Base-by-base conservation (phyloP, 1,284 basidiomycete species). In the Pulchroboletus neoregius region DNA sequence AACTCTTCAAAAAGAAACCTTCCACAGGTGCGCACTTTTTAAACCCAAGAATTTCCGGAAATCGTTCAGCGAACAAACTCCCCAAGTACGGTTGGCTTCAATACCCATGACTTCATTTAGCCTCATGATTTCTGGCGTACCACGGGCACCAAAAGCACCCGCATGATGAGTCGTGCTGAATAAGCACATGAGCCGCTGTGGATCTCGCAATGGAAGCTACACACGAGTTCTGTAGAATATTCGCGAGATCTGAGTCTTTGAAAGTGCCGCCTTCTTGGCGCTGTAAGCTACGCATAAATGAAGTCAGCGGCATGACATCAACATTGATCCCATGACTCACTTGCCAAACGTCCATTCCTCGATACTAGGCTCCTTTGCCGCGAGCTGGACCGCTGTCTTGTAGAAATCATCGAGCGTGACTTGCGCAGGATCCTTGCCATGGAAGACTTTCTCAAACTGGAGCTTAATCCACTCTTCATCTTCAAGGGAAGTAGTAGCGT, bases 51-150 rank as follows among this genome's bases (percentile, higher is more conserved):
- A 91, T 76, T 78, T 79, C 48, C 90, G 75, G 70, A 93, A 93
- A 57, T 94, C 91, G 58, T 94, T 94, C 54, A 94, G 64, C 4
- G 86, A 84, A 61, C 89, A 92, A 28, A 84, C 79, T 37, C 87
- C 87, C 90, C 90, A 93, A n/a, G 65, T 59, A 22, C 90, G 75
- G 56, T 80, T 85, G 52, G 85, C 76, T 57, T 87, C 80, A 48
- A 92, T 89, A 41, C 87, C 85, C 80, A 93, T 85, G 37, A 91
- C 75, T 62, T 92, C 90, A 52, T 91, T 79, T 22, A 91, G 66
- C 45, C 79, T 80, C 82, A 94, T 84, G 45, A 78, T 64, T 62
- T 72, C 68, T 27, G 91, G 91, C 2, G 84, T 87, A 9, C 85
- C 80, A 26, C 86, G 80, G 26, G 91, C 91, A 46, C 82, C 73